A percentile compares a stretch with the other conserved stretches of the same genome.
Evolutionary conservation across 768 basidiomycete species (phyloP).

Genomic region (Mycena galopus): DNA sequence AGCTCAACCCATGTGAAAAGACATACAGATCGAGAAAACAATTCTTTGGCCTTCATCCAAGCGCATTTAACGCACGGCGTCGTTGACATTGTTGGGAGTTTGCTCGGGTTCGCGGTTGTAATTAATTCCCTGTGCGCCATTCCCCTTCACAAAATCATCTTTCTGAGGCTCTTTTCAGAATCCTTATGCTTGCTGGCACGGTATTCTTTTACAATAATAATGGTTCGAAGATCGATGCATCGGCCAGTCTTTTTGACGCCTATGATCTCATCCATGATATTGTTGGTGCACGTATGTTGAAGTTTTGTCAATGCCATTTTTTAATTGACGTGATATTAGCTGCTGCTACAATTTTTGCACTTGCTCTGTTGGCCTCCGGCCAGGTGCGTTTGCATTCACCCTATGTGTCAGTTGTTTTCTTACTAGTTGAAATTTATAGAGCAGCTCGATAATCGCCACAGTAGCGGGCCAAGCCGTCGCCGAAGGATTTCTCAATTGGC

Average conservation of each 20-base stretch:
- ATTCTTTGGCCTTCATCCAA: slow-evolving; percentile 64
- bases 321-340: slow-evolving; percentile 54
- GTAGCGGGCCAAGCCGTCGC: slow-evolving; percentile 91
- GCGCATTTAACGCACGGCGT: slow-evolving; percentile 77
- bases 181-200: slow-evolving; percentile 84
- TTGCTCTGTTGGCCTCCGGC: slow-evolving; percentile 87
- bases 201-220: slow-evolving; percentile 76
- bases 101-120: slow-evolving; percentile 88
- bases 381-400: slow-evolving; percentile 58
- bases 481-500: slow-evolving; percentile 92
- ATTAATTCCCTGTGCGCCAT: slow-evolving; percentile 83
- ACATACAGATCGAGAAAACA: slow-evolving; percentile 71
- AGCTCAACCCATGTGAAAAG: slow-evolving; percentile 53
- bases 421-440: slow-evolving; percentile 50
- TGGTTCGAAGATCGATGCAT: slow-evolving; percentile 43
- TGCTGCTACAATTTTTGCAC: slow-evolving; percentile 87
- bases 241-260: slow-evolving; percentile 90
- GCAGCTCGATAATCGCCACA: slow-evolving; percentile 90
- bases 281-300: slow-evolving; percentile 73
- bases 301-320: not conserved
- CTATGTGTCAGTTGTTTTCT: not conserved
- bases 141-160: slow-evolving; percentile 1
- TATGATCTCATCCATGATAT: slow-evolving; percentile 76
- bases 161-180: slow-evolving; percentile 56
- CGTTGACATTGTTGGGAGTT: slow-evolving; percentile 74